Conservation (phyloP, 1,284 basidiomycete species). For the Coniferiporia weirii region DNA sequence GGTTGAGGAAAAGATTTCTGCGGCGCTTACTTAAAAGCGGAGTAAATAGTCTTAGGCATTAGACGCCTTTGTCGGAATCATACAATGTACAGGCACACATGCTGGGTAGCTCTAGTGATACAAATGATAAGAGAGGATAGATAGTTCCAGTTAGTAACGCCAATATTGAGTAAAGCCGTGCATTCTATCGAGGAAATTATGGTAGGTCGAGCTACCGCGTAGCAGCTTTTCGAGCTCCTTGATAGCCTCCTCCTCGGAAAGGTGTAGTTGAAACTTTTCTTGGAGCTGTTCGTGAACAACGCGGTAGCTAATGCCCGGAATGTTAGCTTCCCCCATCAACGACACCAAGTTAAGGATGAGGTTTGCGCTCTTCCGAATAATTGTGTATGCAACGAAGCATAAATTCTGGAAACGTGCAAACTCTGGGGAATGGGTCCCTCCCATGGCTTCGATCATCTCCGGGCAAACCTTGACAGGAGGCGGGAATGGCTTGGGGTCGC, state of each 20-base stretch:
- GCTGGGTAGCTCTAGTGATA: slow-evolving; percentile 9
- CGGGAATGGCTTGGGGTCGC: slow-evolving; percentile 97
- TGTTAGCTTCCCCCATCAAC: slow-evolving; percentile 97
- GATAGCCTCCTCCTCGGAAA: slow-evolving; percentile 95
- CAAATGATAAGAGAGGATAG: background rate
- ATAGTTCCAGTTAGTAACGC: slow-evolving; percentile 44
- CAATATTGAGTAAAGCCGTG: slow-evolving; percentile 85
- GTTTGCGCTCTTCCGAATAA: slow-evolving; percentile 95
- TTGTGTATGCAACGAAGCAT: slow-evolving; percentile 95
- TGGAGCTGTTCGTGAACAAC: slow-evolving; percentile 85
- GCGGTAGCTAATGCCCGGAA: slow-evolving; percentile 95
- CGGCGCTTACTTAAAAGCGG: slow-evolving; percentile 24
- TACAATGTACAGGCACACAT: slow-evolving; percentile 16
- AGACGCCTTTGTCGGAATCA: background rate
- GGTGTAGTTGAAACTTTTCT: slow-evolving; percentile 92
- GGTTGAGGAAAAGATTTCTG: slow-evolving; percentile 59
- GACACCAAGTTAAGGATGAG: slow-evolving; percentile 95
- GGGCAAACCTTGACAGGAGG: slow-evolving; percentile 98
- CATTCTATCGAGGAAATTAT: slow-evolving; percentile 91
- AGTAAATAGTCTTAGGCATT: background rate
- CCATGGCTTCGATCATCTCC: slow-evolving; percentile 99
- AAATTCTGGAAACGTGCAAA: slow-evolving; percentile 94
- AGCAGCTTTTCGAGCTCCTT: slow-evolving; percentile 92
- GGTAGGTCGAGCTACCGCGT: slow-evolving; percentile 91
- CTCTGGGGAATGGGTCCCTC: slow-evolving; percentile 87